Evolutionary conservation across 768 basidiomycete species (phyloP), one percentile per base, ranked within the genome.

Genomic region (Lactifluus piperatus): DNA sequence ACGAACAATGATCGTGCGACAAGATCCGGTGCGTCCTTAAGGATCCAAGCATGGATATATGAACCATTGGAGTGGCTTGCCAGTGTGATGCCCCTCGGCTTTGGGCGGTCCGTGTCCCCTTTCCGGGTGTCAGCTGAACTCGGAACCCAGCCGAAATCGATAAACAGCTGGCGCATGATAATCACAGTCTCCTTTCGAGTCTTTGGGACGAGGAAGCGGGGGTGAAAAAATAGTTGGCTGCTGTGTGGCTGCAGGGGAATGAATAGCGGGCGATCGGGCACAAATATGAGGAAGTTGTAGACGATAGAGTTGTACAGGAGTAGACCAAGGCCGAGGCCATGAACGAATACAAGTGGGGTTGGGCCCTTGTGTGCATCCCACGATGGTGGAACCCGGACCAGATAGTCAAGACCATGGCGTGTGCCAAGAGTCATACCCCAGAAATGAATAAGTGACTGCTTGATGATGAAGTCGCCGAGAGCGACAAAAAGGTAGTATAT

Each of bases 41-140:
- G 73, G 69, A 94, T 76, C 94, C 94, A 97, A 5, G 87, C 86
- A 70, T 97, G 94, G 1, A 79, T 74, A 67, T 91, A 92, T 34
- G 88, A 85, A 0, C 90, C 89, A 67, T 95, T 94, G 53, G 91
- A 94, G 72, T 97, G 94, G 69, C 89, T 92, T 56, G 95, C 64
- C 64, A 95, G 71, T 0, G 84, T 86, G 16, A 94, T 76, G 0
- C 92, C 92, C 43, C 72, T 76, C 20, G 65, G 58, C n/a, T 67
- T 64, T 36, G 58, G 53, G 20, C 54, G 54, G 13, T 52, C 10
- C 6, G 69, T 60, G 11, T 59, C 58, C 22, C 68, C 65, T 27
- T 59, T 62, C 41, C 67, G 67, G 16, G 65, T 64, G 20, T 69
- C 68, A 24, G 51, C 50, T 5, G 66, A 60, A 18, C 70, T 65